phyloP scores from a whole-genome alignment of 2,329 filamentous ascomycete species.

The Venturia aucupariae region DNA sequence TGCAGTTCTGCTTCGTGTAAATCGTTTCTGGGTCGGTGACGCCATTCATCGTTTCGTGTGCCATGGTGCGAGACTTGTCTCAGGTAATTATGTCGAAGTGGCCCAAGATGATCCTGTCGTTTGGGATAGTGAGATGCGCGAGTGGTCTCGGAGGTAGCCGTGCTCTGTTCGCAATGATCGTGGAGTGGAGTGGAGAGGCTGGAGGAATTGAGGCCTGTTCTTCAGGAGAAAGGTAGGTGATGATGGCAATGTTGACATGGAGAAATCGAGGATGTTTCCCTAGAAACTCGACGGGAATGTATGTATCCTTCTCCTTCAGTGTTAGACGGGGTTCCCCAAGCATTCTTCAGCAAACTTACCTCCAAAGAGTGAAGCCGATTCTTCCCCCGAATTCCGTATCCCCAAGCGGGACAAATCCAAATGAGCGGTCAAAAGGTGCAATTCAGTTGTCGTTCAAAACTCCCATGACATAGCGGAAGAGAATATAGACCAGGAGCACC shows the following conservation, averaged over 20 bases:
- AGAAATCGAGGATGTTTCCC: background rate
- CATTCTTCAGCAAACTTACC: background rate
- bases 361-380: background rate
- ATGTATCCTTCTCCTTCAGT: background rate
- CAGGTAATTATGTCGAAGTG: background rate
- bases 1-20: constrained; percentile 34
- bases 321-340: background rate
- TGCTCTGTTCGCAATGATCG: background rate
- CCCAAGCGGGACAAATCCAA: background rate
- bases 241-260: background rate
- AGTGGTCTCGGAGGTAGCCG: background rate
- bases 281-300: background rate
- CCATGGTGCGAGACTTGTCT: constrained; percentile 2
- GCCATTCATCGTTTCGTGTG: constrained; percentile 52
- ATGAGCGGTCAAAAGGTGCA: background rate
- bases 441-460: background rate
- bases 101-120: background rate
- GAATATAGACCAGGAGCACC: background rate
- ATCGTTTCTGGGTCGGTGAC: constrained; percentile 32
- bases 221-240: background rate
- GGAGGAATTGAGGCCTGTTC: background rate
- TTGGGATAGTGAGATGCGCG: background rate
- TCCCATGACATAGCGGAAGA: background rate
- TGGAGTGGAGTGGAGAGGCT: background rate
- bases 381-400: background rate